phyloP scores from a whole-genome alignment of 257 asterid species.

The Linaria vulgaris region DNA sequence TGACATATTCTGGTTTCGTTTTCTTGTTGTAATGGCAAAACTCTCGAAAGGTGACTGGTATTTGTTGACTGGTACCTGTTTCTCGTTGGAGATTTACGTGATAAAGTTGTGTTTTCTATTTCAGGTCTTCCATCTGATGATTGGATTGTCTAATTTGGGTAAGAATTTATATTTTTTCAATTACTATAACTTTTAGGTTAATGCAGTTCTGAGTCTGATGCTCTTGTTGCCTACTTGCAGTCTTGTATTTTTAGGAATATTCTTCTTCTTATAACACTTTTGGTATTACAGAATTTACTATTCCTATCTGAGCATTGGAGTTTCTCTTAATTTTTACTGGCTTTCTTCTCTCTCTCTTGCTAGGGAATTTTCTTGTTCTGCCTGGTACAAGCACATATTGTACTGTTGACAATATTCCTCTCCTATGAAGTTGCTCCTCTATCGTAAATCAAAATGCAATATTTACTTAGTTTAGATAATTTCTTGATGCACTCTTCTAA shows the following conservation, averaged over 20 bases:
- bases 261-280: background rate
- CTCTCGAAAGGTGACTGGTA: background rate
- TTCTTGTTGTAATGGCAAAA: constrained; percentile 16
- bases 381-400: background rate
- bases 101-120: constrained; percentile 31
- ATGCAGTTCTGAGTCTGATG: constrained; percentile 15
- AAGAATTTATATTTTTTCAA: constrained; percentile 34
- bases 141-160: constrained; percentile 90
- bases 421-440: no score
- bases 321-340: background rate
- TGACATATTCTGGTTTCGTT: background rate
- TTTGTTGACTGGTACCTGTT: background rate
- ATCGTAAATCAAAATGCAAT: no score
- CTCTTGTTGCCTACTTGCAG: constrained; percentile 15
- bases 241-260: constrained; percentile 7
- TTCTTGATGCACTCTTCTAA: no score
- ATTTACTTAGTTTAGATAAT: no score
- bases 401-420: no score
- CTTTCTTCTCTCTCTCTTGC: background rate
- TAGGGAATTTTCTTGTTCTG: background rate
- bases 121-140: constrained; percentile 95
- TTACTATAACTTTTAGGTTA: constrained; percentile 18
- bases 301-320: background rate
- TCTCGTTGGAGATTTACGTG: constrained; percentile 22
- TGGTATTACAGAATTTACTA: background rate